Evolutionary conservation across 1,284 basidiomycete genomes (phyloP).

Genomic region (Ceratobasidium sp.): DNA sequence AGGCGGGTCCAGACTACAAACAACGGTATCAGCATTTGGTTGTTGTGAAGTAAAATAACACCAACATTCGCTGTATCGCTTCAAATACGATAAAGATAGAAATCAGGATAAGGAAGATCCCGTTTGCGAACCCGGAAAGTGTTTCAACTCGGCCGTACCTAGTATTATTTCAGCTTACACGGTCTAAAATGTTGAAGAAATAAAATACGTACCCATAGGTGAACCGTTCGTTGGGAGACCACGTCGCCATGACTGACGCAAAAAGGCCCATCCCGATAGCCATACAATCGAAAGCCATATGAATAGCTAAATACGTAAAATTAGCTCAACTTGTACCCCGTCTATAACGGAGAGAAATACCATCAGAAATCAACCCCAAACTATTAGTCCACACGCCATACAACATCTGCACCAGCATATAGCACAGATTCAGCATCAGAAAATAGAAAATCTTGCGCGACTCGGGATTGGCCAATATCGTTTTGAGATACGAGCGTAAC

Average conservation of each 20-base stretch:
- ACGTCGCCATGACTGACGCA: constrained; percentile 97
- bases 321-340: too few species aligned
- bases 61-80: constrained; percentile 92
- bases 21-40: not conserved
- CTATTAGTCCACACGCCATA: constrained; percentile 99
- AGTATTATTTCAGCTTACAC: not conserved
- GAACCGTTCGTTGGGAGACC: constrained; percentile 93
- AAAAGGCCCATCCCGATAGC: constrained; percentile 96
- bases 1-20: constrained; percentile 84
- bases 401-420: constrained; percentile 95
- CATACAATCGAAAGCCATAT: constrained; percentile 99
- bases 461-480: constrained; percentile 89
- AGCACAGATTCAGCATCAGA: constrained; percentile 91
- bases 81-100: constrained; percentile 99
- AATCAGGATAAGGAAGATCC: constrained; percentile 95
- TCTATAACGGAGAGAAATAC: constrained; percentile 57
- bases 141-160: constrained; percentile 99
- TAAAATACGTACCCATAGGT: constrained; percentile 86
- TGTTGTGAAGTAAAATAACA: not conserved
- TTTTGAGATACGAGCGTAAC: constrained; percentile 81
- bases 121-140: constrained; percentile 97
- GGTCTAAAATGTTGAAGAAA: constrained; percentile 23
- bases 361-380: constrained; percentile 95
- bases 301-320: constrained; percentile 75
- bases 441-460: constrained; percentile 98